Percentiles rank a stretch among this genome's conserved stretches.
phyloP scores from a whole-genome alignment of 208 protist species.

The Wallacemonas sp. region DNA sequence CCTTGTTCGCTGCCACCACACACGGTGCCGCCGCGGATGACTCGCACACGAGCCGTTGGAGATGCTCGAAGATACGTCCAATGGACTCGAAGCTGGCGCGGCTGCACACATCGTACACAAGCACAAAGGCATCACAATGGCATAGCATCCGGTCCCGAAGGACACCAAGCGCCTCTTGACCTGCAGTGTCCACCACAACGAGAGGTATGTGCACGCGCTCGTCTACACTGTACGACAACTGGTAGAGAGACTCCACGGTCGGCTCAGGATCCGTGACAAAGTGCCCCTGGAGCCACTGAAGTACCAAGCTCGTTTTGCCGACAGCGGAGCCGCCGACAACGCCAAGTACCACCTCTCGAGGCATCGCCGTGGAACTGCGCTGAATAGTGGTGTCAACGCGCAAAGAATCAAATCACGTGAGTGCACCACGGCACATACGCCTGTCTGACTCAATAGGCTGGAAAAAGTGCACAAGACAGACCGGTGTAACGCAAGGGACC shows the following conservation, averaged over 20 bases:
- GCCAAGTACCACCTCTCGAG: slow-evolving; percentile 27
- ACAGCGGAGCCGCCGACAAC: slow-evolving; percentile 57
- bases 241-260: slow-evolving; percentile 85
- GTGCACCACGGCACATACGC: too few relatives aligned
- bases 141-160: slow-evolving; percentile 60
- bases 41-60: background rate
- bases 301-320: slow-evolving; percentile 71
- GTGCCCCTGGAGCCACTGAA: slow-evolving; percentile 73
- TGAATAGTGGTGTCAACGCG: background rate
- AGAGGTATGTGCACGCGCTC: slow-evolving; percentile 73
- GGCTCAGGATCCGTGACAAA: slow-evolving; percentile 73
- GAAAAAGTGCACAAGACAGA: too few relatives aligned
- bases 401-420: background rate
- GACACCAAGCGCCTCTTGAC: slow-evolving; percentile 90
- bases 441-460: too few relatives aligned
- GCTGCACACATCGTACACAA: slow-evolving; percentile 81
- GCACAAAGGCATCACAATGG: slow-evolving; percentile 50
- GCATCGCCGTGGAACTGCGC: background rate
- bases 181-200: slow-evolving; percentile 92
- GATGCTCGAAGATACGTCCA: slow-evolving; percentile 31
- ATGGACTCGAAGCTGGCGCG: slow-evolving; percentile 65
- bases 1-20: slow-evolving; percentile 69
- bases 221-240: slow-evolving; percentile 72
- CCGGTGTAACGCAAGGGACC: too few relatives aligned
- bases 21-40: slow-evolving; percentile 18